Conservation (phyloP, 2,329 filamentous ascomycete genomes). For the Colletotrichum eremochloae region DNA sequence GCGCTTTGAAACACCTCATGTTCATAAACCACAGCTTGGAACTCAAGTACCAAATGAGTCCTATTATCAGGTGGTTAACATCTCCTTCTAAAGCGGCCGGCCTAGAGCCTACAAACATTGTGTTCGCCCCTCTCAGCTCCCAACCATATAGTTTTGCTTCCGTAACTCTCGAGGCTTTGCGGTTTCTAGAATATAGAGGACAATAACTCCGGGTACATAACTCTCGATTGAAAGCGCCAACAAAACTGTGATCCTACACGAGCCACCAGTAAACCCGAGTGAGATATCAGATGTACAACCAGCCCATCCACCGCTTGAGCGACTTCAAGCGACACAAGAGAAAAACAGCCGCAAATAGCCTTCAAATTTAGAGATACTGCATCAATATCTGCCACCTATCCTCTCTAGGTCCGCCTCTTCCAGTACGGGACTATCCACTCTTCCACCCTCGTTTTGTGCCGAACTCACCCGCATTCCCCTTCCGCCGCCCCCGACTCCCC, state of each 20-base stretch:
- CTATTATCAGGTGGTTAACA: no score
- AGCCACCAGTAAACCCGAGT: neutral
- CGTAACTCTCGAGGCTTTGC: neutral
- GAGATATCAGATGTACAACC: neutral
- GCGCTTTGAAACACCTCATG: neutral
- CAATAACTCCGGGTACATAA: neutral
- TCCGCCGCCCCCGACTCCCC: slow-evolving; percentile 42
- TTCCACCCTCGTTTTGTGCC: slow-evolving; percentile 34
- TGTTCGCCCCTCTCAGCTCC: neutral
- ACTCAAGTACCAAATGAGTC: no score
- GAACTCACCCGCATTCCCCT: slow-evolving; percentile 18
- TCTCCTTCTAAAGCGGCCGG: neutral
- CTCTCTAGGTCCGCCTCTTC: slow-evolving; percentile 48
- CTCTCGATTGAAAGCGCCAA: neutral
- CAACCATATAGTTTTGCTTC: neutral
- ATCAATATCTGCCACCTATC: slow-evolving; percentile 47
- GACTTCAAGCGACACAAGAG: no score
- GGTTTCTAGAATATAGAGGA: no score
- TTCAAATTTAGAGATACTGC: neutral
- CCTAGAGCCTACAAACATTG: neutral
- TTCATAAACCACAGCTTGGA: no score
- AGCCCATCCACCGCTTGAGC: no score
- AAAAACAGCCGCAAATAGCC: no score
- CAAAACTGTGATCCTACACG: neutral
- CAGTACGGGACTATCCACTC: slow-evolving; percentile 44